A percentile compares a stretch with the other conserved stretches of the same genome.
These are phyloP conservation scores for Rugosomyces carneus DNA, from an alignment of 1,284 basidiomycete genomes.

Conservation along the genomic window DNA sequence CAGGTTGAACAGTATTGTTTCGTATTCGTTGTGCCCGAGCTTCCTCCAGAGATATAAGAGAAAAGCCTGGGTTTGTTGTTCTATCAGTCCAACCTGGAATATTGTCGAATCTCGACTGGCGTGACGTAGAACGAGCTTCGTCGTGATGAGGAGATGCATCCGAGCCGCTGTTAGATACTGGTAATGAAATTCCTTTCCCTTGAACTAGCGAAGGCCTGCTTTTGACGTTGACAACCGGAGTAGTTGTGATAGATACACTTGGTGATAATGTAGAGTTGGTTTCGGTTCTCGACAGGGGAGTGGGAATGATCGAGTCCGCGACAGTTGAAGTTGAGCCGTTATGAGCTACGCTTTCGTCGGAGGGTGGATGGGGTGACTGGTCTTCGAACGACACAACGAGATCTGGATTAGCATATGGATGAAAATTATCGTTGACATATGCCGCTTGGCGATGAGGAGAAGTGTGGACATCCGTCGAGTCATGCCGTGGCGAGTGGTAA, in stretches of 20 bases:
- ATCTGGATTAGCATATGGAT: conserved; percentile 77
- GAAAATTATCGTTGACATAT: conserved; percentile 33
- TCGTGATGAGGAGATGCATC: conserved; percentile 17
- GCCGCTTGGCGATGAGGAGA: conserved; percentile 12
- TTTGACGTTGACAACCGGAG: conserved; percentile 35
- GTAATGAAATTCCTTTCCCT: conserved; percentile 48
- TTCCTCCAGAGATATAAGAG: conserved; percentile 70
- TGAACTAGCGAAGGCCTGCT: conserved; percentile 30
- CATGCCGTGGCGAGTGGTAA: conserved; percentile 3
- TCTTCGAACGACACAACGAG: conserved; percentile 36
- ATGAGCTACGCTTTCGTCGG: conserved; percentile 24
- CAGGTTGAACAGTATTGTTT: conserved; percentile 38
- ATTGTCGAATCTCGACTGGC: conserved; percentile 27
- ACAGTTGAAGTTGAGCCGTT: conserved; percentile 53
- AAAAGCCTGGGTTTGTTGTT: conserved; percentile 42
- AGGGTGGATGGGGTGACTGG: conserved; percentile 23
- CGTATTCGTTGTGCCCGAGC: conserved; percentile 63
- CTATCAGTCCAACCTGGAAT: conserved; percentile 45
- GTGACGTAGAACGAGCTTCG: conserved; percentile 16
- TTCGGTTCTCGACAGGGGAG: conserved; percentile 30
- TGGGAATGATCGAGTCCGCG: conserved; percentile 34
- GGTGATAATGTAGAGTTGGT: conserved; percentile 30
- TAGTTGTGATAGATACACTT: conserved; percentile 38
- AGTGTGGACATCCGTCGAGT: conserved; percentile 5
- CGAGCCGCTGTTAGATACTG: conserved; percentile 29